Evolutionary conservation across 2,329 filamentous ascomycete species (phyloP).

Genomic region (Colletotrichum sp.): DNA sequence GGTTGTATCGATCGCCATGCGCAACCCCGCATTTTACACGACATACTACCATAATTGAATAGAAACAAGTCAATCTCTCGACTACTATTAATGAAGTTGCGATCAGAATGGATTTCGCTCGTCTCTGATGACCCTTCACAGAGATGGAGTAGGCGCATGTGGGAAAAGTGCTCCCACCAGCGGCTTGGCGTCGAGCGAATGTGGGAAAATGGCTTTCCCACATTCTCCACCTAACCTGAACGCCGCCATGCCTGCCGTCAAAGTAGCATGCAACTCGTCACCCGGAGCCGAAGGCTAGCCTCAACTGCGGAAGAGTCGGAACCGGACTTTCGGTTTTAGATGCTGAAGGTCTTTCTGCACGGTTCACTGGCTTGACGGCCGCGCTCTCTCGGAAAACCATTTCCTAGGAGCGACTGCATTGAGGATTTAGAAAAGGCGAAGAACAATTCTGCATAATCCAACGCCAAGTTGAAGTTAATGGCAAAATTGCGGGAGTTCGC

Average conservation of each 20-base stretch:
- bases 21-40: background rate
- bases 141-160: background rate
- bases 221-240: background rate
- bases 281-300: background rate
- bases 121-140: background rate
- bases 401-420: background rate
- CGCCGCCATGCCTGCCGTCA: background rate
- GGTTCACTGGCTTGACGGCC: no score
- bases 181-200: background rate
- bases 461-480: no score
- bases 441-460: no score
- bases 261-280: background rate
- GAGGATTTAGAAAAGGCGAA: background rate
- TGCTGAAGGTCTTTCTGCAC: background rate
- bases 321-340: background rate
- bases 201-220: background rate
- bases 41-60: background rate
- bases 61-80: background rate
- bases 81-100: background rate
- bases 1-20: background rate
- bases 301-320: background rate
- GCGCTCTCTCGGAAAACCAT: background rate
- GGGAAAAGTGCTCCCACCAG: background rate
- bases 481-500: no score
- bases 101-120: background rate